Evolutionary conservation across 371 early-diverging fungal species (phyloP), one percentile per base, ranked within the genome.

Genomic region (Caulochytrium protostelioides): DNA sequence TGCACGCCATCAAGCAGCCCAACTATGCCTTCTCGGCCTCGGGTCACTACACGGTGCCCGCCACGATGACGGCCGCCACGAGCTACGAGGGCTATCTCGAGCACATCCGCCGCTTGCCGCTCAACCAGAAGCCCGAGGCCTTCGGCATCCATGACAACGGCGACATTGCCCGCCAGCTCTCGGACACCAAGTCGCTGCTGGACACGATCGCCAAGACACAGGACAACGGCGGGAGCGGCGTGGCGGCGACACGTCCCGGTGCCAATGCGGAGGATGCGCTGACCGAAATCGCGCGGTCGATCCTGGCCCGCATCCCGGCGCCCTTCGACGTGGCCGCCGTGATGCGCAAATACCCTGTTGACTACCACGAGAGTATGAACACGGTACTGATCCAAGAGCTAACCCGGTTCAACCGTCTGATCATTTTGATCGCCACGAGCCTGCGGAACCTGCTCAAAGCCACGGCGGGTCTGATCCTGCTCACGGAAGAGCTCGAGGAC

Each of bases 91-190:
- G 46, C 30, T 58, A 58, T 37, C 37, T 61, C 15, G 61, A 62
- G 23, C 55, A 55, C 38, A 62, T 68, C 32, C 46, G 54, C 31
- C 30, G 34, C 12, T 39, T 68, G 16, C 70, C 70, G 22, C 42
- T 67, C 25, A 59, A 63, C 30, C 60, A 59, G 32, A 51, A 37
- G 16, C 70, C 70, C 7, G 66, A 69, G 32, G 54, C 62, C 8
- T 69, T 69, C 45, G 65, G 65, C 3, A 59, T 69, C 23, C 67
- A 69, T 41, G 67, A 69, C 27, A 69, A 69, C 39, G 70, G 65
- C 8, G 70, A 69, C 39, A 69, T 69, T 35, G 58, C 67, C 2
- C 49, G 63, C 12, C 62, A 69, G 39, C 54, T 65, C 1, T 46
- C 61, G 6, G 70, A 69, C 22, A 69, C 70, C 14, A 40, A 51